Conservation (phyloP, 83 land plant genomes). For the Picea engelmannii region DNA sequence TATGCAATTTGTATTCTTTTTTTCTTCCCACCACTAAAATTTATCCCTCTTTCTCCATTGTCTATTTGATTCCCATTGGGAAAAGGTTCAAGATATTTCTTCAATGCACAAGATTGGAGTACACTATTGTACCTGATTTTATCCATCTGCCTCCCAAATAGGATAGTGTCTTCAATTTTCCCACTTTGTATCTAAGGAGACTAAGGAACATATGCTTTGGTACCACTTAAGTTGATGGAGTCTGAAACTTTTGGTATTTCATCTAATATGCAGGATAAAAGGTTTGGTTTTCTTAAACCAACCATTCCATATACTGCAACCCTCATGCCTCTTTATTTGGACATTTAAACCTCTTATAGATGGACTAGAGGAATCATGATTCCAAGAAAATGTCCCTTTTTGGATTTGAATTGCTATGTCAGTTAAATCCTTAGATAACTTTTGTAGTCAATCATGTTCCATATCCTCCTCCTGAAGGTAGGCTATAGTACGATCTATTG, state of each 20-base stretch:
- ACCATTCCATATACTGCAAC: slow-evolving; percentile 87
- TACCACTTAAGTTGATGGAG: slow-evolving; percentile 50
- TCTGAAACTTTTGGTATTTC: slow-evolving; percentile 78
- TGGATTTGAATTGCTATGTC: slow-evolving; percentile 48
- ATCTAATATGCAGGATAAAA: slow-evolving; percentile 76
- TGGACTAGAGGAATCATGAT: slow-evolving; percentile 29
- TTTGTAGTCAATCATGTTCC: slow-evolving; percentile 35
- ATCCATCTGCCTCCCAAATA: slow-evolving; percentile 74
- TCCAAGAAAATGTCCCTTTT: slow-evolving; percentile 67
- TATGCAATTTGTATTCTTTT: slow-evolving; percentile 57
- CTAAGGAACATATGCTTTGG: slow-evolving; percentile 74
- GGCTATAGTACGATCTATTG: slow-evolving; percentile 44
- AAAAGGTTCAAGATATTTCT: slow-evolving; percentile 45
- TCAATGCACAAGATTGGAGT: slow-evolving; percentile 52
- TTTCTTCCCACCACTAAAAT: slow-evolving; percentile 54
- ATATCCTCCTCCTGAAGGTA: slow-evolving; percentile 65
- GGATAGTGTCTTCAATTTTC: slow-evolving; percentile 64
- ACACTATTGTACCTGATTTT: slow-evolving; percentile 48
- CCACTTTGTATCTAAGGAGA: slow-evolving; percentile 80
- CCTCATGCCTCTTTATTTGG: slow-evolving; percentile 46
- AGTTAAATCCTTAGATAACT: slow-evolving; percentile 23
- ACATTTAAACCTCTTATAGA: slow-evolving; percentile 47
- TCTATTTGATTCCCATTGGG: slow-evolving; percentile 54
- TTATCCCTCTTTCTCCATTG: slow-evolving; percentile 63
- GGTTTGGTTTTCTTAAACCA: slow-evolving; percentile 81